A percentile compares a stretch with the other conserved stretches of the same genome.
Evolutionary conservation across 768 basidiomycete genomes (phyloP).

Genomic region (Amanita pseudoporphyria): DNA sequence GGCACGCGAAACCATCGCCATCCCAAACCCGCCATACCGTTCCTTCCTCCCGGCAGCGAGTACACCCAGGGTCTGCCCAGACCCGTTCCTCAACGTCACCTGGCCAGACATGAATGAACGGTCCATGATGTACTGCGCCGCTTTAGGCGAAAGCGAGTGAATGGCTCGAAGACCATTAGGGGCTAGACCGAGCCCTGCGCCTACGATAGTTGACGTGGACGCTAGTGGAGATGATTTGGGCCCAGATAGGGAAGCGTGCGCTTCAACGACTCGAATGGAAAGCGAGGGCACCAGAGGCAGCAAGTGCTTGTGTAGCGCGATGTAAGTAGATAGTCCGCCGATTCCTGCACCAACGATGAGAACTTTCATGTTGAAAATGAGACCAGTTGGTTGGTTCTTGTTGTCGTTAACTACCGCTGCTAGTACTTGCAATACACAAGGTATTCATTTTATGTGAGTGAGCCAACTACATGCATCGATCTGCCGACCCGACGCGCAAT

Average conservation of each 20-base stretch:
- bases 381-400: too few relatives aligned
- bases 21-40: constrained; percentile 1
- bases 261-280: constrained; percentile 4
- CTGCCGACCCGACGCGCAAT: background rate
- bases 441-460: background rate
- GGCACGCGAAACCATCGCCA: constrained; percentile 3
- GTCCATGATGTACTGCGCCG: background rate
- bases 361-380: background rate
- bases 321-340: constrained; percentile 5
- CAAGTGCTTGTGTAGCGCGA: constrained; percentile 1
- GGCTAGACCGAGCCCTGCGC: constrained; percentile 2
- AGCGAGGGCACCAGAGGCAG: background rate
- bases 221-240: background rate
- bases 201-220: constrained; percentile 3
- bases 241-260: background rate
- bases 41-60: background rate
- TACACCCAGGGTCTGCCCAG: background rate
- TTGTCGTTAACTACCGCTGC: too few relatives aligned
- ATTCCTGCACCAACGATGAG: constrained; percentile 6
- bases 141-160: background rate
- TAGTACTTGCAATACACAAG: too few relatives aligned
- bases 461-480: background rate
- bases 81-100: background rate
- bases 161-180: constrained; percentile 4
- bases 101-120: background rate